A percentile compares a stretch with the other conserved stretches of the same genome.
phyloP scores from a whole-genome alignment of 371 early-diverging fungal genomes.

The Saksenaea vasiformis region DNA sequence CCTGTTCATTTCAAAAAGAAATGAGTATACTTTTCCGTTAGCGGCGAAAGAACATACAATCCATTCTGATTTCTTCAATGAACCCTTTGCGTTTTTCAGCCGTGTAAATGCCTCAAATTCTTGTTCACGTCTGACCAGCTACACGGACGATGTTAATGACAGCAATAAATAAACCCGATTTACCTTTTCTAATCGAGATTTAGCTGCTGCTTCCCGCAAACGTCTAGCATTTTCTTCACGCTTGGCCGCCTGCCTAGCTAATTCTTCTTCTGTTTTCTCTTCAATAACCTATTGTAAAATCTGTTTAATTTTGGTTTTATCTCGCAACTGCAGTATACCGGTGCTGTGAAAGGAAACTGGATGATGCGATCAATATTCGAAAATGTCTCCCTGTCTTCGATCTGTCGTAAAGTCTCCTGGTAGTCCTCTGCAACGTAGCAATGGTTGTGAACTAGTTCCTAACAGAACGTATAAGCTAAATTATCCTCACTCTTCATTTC shows the following conservation, averaged over 20 bases:
- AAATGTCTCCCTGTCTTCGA: constrained; percentile 58
- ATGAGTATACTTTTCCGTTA: background rate
- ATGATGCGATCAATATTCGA: constrained; percentile 62
- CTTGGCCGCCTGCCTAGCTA: constrained; percentile 70
- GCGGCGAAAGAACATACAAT: constrained; percentile 26
- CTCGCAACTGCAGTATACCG: constrained; percentile 29
- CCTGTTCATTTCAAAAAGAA: constrained; percentile 35
- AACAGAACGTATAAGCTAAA: background rate
- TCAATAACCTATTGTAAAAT: constrained; percentile 44
- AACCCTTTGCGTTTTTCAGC: constrained; percentile 53
- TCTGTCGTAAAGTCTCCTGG: constrained; percentile 55
- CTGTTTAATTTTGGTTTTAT: background rate
- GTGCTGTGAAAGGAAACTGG: constrained; percentile 75
- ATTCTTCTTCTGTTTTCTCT: constrained; percentile 80
- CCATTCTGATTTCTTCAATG: constrained; percentile 58
- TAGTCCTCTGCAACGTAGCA: constrained; percentile 79
- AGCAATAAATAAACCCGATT: background rate
- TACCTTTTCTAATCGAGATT: constrained; percentile 80
- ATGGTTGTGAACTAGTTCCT: constrained; percentile 67
- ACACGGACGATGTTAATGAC: background rate
- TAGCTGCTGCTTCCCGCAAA: constrained; percentile 79
- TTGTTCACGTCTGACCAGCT: constrained; percentile 59
- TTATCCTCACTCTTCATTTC: background rate
- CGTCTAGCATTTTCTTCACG: constrained; percentile 74
- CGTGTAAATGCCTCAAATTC: constrained; percentile 60